Percentiles rank a stretch among this genome's conserved stretches.
Conservation (phyloP, 1,284 basidiomycete species). For the Ceratobasidium sp. region DNA sequence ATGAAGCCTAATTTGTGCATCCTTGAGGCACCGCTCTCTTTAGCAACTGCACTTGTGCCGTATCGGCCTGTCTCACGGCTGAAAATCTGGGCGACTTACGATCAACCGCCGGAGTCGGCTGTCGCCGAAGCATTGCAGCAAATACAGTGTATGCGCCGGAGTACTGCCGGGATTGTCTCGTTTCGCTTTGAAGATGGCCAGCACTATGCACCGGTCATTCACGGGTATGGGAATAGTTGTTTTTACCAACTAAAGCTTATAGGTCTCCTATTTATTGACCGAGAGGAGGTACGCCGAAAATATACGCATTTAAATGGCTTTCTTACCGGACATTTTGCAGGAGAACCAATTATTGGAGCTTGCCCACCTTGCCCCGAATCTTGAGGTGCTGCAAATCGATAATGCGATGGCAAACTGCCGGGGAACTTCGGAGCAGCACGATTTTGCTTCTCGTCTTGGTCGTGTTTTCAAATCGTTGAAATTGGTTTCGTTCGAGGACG, state of each 20-base stretch:
- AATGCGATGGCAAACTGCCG: constrained; percentile 34
- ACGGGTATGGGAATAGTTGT: not conserved
- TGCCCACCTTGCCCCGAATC: constrained; percentile 8
- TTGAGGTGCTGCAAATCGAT: constrained; percentile 28
- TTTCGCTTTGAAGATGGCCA: constrained; percentile 33
- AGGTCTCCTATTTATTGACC: constrained; percentile 29
- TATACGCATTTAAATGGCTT: not conserved
- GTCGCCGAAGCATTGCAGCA: constrained; percentile 2
- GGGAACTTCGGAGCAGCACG: constrained; percentile 22
- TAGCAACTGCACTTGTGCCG: constrained; percentile 15
- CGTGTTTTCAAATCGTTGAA: constrained; percentile 14
- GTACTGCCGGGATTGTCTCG: constrained; percentile 7
- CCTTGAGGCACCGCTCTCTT: constrained; percentile 24
- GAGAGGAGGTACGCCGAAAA: constrained; percentile 15
- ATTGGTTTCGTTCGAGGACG: constrained; percentile 35
- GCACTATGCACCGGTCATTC: constrained; percentile 1
- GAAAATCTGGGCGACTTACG: constrained; percentile 24
- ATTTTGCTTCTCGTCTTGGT: constrained; percentile 28
- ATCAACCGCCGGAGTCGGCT: constrained; percentile 2
- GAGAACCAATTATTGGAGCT: constrained; percentile 23
- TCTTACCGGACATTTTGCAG: not conserved
- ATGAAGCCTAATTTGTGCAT: constrained; percentile 6
- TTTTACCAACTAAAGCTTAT: constrained; percentile 17
- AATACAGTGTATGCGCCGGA: constrained; percentile 30
- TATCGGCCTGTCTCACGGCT: constrained; percentile 22